Conservation (phyloP, 257 asterid genomes). For the Gentiana macrophylla region DNA sequence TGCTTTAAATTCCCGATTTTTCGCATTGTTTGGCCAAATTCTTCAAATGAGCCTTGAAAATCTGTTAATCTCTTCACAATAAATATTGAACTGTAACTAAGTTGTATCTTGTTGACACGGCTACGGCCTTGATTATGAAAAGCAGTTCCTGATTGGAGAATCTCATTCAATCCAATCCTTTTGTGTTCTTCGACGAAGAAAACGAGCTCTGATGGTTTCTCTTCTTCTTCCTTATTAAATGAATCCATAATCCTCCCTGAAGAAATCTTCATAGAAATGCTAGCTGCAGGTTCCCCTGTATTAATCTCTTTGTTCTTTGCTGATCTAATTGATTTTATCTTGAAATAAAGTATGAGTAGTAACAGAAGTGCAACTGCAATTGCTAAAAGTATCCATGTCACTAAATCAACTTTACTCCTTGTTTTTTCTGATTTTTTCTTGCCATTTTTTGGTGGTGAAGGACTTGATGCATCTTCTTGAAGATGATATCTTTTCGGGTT, state of each 20-base stretch:
- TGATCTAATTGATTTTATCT: conserved; percentile 4
- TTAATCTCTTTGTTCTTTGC: conserved; percentile 4
- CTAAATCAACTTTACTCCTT: conserved; percentile 2
- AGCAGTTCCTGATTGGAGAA: conserved; percentile 31
- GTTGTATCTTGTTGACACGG: conserved; percentile 28
- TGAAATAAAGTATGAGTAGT: conserved; percentile 6
- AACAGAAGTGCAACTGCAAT: conserved; percentile 11
- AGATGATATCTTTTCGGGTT: background rate
- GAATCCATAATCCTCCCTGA: conserved; percentile 5
- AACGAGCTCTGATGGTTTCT: conserved; percentile 26
- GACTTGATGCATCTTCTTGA: background rate
- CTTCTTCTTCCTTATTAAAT: conserved; percentile 4
- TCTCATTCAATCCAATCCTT: conserved; percentile 32
- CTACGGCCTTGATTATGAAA: conserved; percentile 20
- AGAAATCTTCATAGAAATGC: conserved; percentile 15
- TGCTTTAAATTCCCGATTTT: conserved; percentile 35
- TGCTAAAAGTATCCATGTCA: conserved; percentile 8
- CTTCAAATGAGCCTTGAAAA: conserved; percentile 19
- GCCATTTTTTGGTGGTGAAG: background rate
- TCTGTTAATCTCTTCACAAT: conserved; percentile 38
- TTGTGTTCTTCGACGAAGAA: conserved; percentile 32
- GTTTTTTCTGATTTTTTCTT: background rate
- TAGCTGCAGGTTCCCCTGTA: background rate
- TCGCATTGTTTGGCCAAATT: conserved; percentile 28
- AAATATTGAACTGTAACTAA: conserved; percentile 16